Base-by-base conservation (phyloP, 805 yeast genomes). In the Suhomyces pyralidae region DNA sequence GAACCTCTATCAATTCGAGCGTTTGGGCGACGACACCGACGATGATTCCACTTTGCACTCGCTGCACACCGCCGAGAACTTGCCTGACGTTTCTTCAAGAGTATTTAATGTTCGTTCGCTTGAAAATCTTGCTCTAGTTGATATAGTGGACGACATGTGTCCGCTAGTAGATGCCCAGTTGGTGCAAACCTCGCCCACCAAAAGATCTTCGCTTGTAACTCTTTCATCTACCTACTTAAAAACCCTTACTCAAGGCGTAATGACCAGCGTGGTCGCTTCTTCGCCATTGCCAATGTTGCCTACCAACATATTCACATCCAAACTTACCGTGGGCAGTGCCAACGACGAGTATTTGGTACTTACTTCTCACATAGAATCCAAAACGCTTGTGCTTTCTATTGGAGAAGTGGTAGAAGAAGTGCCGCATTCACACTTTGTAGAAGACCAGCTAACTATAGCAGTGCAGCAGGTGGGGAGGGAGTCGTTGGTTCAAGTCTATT, bases 351-450 rank as follows among this genome's bases (percentile, higher is more conserved):
- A 82, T 58, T 77, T 90, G 54, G 82, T 90, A 2, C 70, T 90
- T 3, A 77, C 93, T 0, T 71, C 77, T 0, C 45, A 66, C 2
- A 81, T 85, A 58, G 66, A 80, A 20, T 85, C 83, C 46, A 80
- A 85, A 3, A 90, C 97, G 0, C 73, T 88, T 52, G 87, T 90
- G 0, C 68, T 94, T 15, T 79, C 87, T 2, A 83, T 90, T 48
- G 96, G 94, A 7, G 96, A 88, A 57, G 83, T 82, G 0, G 89
- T 89, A 2, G 91, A 86, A 53, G 91, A 88, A 60, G 86, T 86
- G 7, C 76, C 81, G 1, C 85, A 84, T 52, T 82, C 92, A 0
- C 84, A 86, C 0, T 72, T 90, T n/a, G 66, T 78, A 1, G 61
- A 76, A 0, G 74, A 78, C 30, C 82, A 81, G 32, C 76, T 81